Evolutionary conservation across 2,329 filamentous ascomycete species (phyloP).

Genomic region (Aspergillus ochraceoroseus): DNA sequence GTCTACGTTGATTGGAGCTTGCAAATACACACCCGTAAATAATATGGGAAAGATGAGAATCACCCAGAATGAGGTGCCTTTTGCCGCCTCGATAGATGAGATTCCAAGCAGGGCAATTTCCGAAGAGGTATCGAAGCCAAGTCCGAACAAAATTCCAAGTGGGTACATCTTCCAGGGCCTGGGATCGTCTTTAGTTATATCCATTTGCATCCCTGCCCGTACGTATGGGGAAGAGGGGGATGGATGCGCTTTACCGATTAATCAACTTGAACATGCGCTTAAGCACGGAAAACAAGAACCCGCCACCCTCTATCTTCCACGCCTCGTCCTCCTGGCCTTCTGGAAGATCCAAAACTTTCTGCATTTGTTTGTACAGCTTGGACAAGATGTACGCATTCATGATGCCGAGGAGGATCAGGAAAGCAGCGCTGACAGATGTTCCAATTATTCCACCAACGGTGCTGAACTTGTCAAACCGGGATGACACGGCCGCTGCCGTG

Average conservation of each 20-base stretch:
- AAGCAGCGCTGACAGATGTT: conserved; percentile 75
- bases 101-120: conserved; percentile 91
- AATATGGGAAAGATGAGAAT: conserved; percentile 87
- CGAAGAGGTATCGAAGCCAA: conserved; percentile 93
- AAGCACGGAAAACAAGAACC: conserved; percentile 67
- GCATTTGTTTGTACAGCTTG: conserved; percentile 66
- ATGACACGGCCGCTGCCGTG: conserved; percentile 75
- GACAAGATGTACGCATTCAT: conserved; percentile 84
- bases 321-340: conserved; percentile 48
- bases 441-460: conserved; percentile 83
- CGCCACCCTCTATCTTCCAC: conserved; percentile 69
- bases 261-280: conserved; percentile 70
- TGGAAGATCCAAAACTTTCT: conserved; percentile 51
- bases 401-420: conserved; percentile 73
- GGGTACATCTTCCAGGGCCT: conserved; percentile 90
- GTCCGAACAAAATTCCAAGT: conserved; percentile 77
- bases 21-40: conserved; percentile 69
- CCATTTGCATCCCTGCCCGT: neutral
- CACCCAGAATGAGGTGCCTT: conserved; percentile 86
- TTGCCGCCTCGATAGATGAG: conserved; percentile 75
- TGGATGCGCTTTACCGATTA: conserved; percentile 48
- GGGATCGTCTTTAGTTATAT: neutral
- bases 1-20: no score
- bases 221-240: no score
- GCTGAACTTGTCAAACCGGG: conserved; percentile 74